A percentile compares a stretch with the other conserved stretches of the same genome.
Evolutionary conservation across 768 basidiomycete species (phyloP).

Genomic region (Phlebiopsis flavidoalba): DNA sequence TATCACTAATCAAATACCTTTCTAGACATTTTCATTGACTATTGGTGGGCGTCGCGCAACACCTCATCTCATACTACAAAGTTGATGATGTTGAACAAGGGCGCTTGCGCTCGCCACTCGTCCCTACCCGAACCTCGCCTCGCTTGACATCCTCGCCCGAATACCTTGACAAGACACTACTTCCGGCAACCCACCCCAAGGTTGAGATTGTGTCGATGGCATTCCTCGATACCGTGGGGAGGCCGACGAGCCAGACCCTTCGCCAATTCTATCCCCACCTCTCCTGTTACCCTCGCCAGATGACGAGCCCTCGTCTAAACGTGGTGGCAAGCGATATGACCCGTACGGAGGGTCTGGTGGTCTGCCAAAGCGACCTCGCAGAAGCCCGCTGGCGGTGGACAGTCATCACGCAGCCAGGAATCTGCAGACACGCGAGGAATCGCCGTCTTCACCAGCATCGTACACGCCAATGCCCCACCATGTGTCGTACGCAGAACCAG

Average conservation of each 20-base stretch:
- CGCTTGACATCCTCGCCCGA: slow-evolving; percentile 80
- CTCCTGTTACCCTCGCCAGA: slow-evolving; percentile 17
- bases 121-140: slow-evolving; percentile 23
- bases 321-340: slow-evolving; percentile 29
- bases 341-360: slow-evolving; percentile 19
- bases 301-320: slow-evolving; percentile 17
- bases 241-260: slow-evolving; percentile 55
- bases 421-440: slow-evolving; percentile 12
- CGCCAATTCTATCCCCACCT: slow-evolving; percentile 24
- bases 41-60: slow-evolving; percentile 83
- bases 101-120: slow-evolving; percentile 80
- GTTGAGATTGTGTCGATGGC: slow-evolving; percentile 81
- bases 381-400: slow-evolving; percentile 12
- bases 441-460: slow-evolving; percentile 7
- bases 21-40: slow-evolving; percentile 85
- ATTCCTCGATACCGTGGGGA: slow-evolving; percentile 78
- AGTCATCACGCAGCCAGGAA: slow-evolving; percentile 15
- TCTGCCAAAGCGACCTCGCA: slow-evolving; percentile 18
- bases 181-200: slow-evolving; percentile 64
- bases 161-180: slow-evolving; percentile 66
- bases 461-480: slow-evolving; percentile 4
- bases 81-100: slow-evolving; percentile 88
- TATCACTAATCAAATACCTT: background rate
- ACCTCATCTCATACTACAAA: slow-evolving; percentile 93
- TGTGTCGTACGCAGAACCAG: slow-evolving; percentile 6